Evolutionary conservation across 108 stramenopile genomes (phyloP).

Genomic region (Schizochytrium sp.): DNA sequence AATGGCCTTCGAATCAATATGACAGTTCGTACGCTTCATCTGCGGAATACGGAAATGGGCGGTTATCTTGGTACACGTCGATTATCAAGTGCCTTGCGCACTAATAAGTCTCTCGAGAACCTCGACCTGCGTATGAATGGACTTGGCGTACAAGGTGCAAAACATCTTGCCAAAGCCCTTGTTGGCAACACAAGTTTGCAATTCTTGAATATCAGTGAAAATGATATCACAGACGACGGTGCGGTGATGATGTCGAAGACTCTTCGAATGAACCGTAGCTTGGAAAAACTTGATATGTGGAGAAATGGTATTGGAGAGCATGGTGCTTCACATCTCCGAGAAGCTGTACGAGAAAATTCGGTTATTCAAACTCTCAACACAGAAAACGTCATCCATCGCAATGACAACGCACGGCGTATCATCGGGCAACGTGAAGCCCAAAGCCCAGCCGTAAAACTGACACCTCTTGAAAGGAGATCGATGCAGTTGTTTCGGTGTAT

Average conservation of each 20-base stretch:
- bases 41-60: constrained; percentile 20
- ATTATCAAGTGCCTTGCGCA: neutral
- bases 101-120: neutral
- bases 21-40: neutral
- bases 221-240: constrained; percentile 17
- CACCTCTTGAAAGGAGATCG: neutral
- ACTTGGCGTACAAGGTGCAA: neutral
- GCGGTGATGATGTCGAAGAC: neutral
- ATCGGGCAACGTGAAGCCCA: neutral
- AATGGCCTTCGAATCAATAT: neutral
- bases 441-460: neutral
- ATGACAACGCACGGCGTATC: constrained; percentile 1
- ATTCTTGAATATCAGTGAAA: neutral
- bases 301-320: constrained; percentile 37
- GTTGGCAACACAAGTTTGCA: neutral
- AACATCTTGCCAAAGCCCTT: neutral
- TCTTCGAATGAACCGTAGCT: neutral
- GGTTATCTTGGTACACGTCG: neutral
- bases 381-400: constrained; percentile 6
- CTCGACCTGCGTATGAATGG: neutral
- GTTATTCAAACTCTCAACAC: constrained; percentile 9
- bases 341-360: constrained; percentile 2
- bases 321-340: constrained; percentile 1
- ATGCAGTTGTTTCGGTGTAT: constrained; percentile 12
- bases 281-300: constrained; percentile 51